Percentiles rank a stretch among this genome's conserved stretches.
phyloP scores from a whole-genome alignment of 306 rosid genomes.

The Cucurbita ficifolia region DNA sequence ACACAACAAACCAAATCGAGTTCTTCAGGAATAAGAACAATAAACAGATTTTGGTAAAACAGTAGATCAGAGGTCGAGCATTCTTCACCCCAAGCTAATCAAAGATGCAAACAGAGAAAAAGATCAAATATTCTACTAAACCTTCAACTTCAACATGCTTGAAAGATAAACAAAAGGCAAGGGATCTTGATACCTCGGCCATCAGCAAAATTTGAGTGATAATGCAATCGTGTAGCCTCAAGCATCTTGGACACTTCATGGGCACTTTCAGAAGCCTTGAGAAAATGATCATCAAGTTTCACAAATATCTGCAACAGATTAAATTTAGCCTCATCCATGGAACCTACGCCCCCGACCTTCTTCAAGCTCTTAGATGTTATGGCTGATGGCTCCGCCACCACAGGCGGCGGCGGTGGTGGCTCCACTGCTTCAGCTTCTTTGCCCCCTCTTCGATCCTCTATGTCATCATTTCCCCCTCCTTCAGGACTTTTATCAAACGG shows the following conservation, averaged over 20 bases:
- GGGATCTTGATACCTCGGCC: constrained; percentile 40
- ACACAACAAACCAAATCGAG: background rate
- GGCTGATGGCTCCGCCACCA: background rate
- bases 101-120: background rate
- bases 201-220: constrained; percentile 95
- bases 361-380: constrained; percentile 13
- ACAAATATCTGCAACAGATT: constrained; percentile 36
- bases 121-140: background rate
- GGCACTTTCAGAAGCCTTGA: constrained; percentile 81
- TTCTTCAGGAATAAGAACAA: background rate
- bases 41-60: background rate
- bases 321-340: constrained; percentile 22
- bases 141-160: background rate
- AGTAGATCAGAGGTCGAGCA: background rate
- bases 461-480: constrained; percentile 18
- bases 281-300: constrained; percentile 63
- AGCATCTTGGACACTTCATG: constrained; percentile 94
- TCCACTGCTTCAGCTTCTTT: background rate
- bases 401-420: constrained; percentile 10
- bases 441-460: background rate
- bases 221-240: constrained; percentile 75
- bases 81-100: background rate
- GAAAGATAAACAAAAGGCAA: background rate
- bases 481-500: constrained; percentile 23
- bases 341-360: constrained; percentile 13